Conservation (phyloP, 108 stramenopile genomes). For the Nannochloropsis salina region DNA sequence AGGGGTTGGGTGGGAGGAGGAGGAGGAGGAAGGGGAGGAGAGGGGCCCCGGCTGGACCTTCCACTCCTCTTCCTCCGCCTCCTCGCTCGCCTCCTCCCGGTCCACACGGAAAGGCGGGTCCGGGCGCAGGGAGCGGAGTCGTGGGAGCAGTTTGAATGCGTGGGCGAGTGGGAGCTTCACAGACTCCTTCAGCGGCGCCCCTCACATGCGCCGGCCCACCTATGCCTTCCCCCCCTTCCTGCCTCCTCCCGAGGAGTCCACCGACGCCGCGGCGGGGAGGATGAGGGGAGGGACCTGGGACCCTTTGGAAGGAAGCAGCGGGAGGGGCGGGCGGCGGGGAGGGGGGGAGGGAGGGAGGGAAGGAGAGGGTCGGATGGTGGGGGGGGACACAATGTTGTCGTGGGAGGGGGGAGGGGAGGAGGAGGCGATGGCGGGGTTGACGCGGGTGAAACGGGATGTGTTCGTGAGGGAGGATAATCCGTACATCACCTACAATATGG, state of each 20-base stretch:
- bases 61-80: background rate
- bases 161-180: too few species aligned
- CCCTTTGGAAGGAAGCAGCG: background rate
- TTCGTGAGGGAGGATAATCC: background rate
- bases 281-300: too few species aligned
- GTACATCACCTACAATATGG: background rate
- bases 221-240: background rate
- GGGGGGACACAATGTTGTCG: background rate
- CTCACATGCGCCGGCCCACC: background rate
- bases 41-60: background rate
- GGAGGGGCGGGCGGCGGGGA: background rate
- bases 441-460: background rate
- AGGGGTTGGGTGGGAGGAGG: background rate
- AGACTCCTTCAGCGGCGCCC: background rate
- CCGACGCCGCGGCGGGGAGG: background rate
- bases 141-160: too few species aligned
- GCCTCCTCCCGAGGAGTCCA: background rate
- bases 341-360: conserved; percentile 13
- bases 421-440: background rate
- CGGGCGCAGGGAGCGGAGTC: too few species aligned
- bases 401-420: background rate
- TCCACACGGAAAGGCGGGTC: too few species aligned
- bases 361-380: background rate
- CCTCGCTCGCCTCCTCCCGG: background rate
- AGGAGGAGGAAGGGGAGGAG: background rate